Conservation (phyloP, 2,329 filamentous ascomycete species). For the Akanthomyces uredinophilus region DNA sequence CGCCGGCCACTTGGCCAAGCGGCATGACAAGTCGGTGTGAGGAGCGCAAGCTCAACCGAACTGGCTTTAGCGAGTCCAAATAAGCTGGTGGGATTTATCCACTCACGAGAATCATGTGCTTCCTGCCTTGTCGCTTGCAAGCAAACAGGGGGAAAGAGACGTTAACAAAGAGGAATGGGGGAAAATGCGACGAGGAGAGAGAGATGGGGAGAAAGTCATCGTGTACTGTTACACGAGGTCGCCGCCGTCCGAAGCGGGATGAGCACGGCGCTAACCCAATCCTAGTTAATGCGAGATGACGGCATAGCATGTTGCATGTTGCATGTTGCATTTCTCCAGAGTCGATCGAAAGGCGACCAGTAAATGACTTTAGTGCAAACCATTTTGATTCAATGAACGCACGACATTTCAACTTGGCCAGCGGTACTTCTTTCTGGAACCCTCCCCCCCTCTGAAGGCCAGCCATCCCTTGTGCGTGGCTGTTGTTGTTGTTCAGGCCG, state of each 20-base stretch:
- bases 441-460: too few relatives aligned
- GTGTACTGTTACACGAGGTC: background rate
- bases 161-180: background rate
- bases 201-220: background rate
- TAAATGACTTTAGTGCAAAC: background rate
- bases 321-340: background rate
- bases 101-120: background rate
- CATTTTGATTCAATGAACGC: background rate
- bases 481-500: background rate
- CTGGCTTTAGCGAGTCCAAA: background rate
- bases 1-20: background rate
- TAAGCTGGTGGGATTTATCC: background rate
- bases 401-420: too few relatives aligned
- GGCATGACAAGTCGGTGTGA: background rate
- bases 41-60: background rate
- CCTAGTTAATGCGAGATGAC: conserved; percentile 2
- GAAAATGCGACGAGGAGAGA: background rate
- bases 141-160: background rate
- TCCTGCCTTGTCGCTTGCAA: background rate
- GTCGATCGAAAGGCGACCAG: background rate
- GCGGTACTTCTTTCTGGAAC: background rate
- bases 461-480: background rate
- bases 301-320: background rate
- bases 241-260: background rate
- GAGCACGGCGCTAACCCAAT: background rate